Evolutionary conservation across 805 yeast genomes (phyloP).

Genomic region (Suhomyces vadensis): DNA sequence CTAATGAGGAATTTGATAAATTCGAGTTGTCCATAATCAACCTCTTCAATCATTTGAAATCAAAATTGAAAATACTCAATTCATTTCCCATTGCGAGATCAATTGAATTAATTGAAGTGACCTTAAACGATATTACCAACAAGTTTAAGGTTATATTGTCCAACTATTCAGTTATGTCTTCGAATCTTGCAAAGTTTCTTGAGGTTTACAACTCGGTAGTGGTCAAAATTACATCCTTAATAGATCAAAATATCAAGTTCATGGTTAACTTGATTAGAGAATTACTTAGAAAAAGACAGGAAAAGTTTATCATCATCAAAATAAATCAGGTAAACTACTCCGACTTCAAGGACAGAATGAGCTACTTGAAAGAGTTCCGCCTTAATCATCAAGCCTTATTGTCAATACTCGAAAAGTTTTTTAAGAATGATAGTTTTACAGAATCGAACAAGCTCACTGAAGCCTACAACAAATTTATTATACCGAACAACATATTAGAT

Average conservation of each 20-base stretch:
- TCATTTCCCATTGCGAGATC: conserved; percentile 69
- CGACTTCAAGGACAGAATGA: conserved; percentile 44
- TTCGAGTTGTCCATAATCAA: conserved; percentile 46
- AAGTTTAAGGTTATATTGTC: conserved; percentile 44
- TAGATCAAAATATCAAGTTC: conserved; percentile 66
- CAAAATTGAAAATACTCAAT: conserved; percentile 49
- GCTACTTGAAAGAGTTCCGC: conserved; percentile 48
- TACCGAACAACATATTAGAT: conserved; percentile 32
- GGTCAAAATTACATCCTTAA: conserved; percentile 39
- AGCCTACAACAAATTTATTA: conserved; percentile 31
- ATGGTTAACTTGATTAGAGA: conserved; percentile 72
- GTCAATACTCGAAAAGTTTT: conserved; percentile 27
- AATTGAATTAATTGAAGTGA: conserved; percentile 61
- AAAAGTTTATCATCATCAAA: conserved; percentile 65
- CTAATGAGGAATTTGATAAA: conserved; percentile 30
- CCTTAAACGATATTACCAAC: conserved; percentile 56
- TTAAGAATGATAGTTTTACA: conserved; percentile 12
- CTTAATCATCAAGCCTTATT: conserved; percentile 52
- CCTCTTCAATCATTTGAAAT: conserved; percentile 61
- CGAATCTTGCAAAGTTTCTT: conserved; percentile 42
- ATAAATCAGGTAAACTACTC: conserved; percentile 45
- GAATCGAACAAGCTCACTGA: conserved; percentile 22
- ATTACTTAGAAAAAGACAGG: conserved; percentile 68
- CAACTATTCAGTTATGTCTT: conserved; percentile 43
- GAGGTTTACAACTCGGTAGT: conserved; percentile 20